These are phyloP conservation scores for Alternaria arbusti DNA, from an alignment of 2,329 filamentous ascomycete genomes.

Conservation along the genomic window DNA sequence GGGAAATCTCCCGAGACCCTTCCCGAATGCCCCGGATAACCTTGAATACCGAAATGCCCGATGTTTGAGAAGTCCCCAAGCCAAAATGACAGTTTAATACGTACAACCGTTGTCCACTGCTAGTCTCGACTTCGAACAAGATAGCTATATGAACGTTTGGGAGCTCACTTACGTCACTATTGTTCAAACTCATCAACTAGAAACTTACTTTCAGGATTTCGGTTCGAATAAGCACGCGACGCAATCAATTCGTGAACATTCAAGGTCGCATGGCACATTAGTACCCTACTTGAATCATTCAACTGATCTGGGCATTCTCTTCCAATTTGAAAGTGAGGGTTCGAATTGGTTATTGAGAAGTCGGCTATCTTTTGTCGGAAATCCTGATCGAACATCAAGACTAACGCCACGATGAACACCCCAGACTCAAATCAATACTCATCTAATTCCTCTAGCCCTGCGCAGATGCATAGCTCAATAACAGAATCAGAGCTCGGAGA, in stretches of 20 bases:
- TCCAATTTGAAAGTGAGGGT: neutral
- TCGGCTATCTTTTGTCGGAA: neutral
- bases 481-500: neutral
- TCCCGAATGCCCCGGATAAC: neutral
- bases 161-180: too few relatives aligned
- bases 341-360: neutral
- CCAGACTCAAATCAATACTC: neutral
- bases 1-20: neutral
- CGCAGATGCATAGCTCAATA: neutral
- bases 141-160: too few relatives aligned
- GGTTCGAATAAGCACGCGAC: too few relatives aligned
- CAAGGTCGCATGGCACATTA: neutral
- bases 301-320: too few relatives aligned
- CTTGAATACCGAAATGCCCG: neutral
- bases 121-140: too few relatives aligned
- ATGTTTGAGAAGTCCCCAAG: neutral
- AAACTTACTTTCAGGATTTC: too few relatives aligned
- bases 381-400: neutral
- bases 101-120: too few relatives aligned
- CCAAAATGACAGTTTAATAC: too few relatives aligned
- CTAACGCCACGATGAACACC: neutral
- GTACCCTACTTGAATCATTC: neutral
- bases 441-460: neutral
- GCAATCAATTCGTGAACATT: neutral
- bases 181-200: too few relatives aligned